Evolutionary conservation across 805 yeast genomes (phyloP).

Genomic region (Monosporozyma servazzii): DNA sequence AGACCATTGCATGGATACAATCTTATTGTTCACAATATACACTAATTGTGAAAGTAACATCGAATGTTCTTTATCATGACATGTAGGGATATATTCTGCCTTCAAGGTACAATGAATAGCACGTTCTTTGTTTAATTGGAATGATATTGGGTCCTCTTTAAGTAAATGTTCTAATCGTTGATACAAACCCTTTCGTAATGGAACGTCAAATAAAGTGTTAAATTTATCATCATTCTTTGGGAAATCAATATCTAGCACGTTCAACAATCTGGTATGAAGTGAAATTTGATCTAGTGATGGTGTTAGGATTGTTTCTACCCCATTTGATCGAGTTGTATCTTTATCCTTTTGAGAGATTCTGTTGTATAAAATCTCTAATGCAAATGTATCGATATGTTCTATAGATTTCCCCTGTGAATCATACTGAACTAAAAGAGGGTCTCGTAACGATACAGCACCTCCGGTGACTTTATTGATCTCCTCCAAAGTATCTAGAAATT

Average conservation of each 20-base stretch:
- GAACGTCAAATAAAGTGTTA: not conserved
- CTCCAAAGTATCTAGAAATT: slow-evolving; percentile 5
- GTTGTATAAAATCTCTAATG: slow-evolving; percentile 22
- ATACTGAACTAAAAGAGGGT: slow-evolving; percentile 1
- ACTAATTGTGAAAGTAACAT: slow-evolving; percentile 14
- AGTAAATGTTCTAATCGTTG: slow-evolving; percentile 12
- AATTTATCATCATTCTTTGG: not conserved
- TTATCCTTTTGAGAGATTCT: slow-evolving; percentile 12
- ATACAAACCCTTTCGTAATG: slow-evolving; percentile 2
- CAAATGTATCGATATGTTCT: slow-evolving; percentile 15
- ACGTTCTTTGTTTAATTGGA: slow-evolving; percentile 21
- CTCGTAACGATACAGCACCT: slow-evolving; percentile 11
- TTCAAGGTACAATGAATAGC: slow-evolving; percentile 10
- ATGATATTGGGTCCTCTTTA: slow-evolving; percentile 17
- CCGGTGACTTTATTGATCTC: slow-evolving; percentile 4
- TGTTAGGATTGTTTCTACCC: not conserved
- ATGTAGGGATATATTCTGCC: slow-evolving; percentile 19
- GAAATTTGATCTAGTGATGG: not conserved
- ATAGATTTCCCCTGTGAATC: slow-evolving; percentile 3
- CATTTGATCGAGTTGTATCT: not conserved
- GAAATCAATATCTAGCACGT: slow-evolving; percentile 1
- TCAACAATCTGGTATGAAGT: not conserved
- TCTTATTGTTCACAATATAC: slow-evolving; percentile 20
- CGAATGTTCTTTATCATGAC: slow-evolving; percentile 17
- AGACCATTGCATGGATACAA: slow-evolving; percentile 22